Percentiles rank a stretch among this genome's conserved stretches.
phyloP scores from a whole-genome alignment of 768 basidiomycete species.

The Russula lepida region DNA sequence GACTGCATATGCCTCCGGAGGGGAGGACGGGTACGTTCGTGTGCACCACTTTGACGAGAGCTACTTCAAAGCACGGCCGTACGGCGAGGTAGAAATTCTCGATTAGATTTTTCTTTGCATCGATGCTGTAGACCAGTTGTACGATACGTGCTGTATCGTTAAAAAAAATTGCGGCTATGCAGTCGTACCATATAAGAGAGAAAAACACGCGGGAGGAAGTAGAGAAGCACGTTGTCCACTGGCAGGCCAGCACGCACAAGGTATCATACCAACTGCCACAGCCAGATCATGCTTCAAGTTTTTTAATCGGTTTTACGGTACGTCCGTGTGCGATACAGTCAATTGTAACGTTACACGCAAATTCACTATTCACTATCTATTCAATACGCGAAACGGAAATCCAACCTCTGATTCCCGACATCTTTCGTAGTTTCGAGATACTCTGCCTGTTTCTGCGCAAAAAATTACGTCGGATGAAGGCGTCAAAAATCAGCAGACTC shows the following conservation, averaged over 20 bases:
- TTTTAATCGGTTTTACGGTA: neutral
- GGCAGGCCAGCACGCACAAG: no score
- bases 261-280: no score
- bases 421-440: conserved; percentile 58
- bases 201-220: no score
- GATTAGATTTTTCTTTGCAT: neutral
- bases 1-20: conserved; percentile 84
- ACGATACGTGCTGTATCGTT: conserved; percentile 1
- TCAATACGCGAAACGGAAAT: conserved; percentile 52
- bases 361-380: conserved; percentile 25
- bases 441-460: conserved; percentile 40
- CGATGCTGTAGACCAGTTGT: neutral
- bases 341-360: neutral
- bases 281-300: neutral
- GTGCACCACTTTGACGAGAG: conserved; percentile 92
- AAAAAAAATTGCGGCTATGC: neutral
- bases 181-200: neutral
- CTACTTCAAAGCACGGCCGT: conserved; percentile 87
- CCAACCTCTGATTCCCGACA: conserved; percentile 48
- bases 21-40: conserved; percentile 92
- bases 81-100: conserved; percentile 69
- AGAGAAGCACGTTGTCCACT: no score
- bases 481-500: neutral
- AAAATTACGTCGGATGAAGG: neutral
- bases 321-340: neutral